These are phyloP conservation scores for Phalaenopsis hybrid DNA, from an alignment of 116 monocot species.

Conservation along the genomic window DNA sequence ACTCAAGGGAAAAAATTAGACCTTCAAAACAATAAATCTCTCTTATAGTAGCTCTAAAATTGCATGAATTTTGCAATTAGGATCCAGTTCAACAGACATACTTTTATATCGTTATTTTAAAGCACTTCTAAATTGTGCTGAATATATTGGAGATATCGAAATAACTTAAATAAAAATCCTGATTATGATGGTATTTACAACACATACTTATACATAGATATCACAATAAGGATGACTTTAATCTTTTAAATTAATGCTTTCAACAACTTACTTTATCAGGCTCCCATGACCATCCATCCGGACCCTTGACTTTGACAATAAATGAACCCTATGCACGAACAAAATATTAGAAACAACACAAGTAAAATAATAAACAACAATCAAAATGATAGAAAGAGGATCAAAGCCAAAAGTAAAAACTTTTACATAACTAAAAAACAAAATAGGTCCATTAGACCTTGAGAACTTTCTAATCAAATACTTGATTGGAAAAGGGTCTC, in stretches of 20 bases:
- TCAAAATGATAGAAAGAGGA: not conserved
- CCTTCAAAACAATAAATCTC: no score
- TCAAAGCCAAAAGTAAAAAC: not conserved
- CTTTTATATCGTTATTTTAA: not conserved
- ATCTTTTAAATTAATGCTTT: not conserved
- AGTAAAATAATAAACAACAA: not conserved
- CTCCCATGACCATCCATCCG: constrained; percentile 90
- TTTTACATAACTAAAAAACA: not conserved
- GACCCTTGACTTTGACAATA: constrained; percentile 77
- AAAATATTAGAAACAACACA: not conserved
- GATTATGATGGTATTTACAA: not conserved
- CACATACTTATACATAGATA: not conserved
- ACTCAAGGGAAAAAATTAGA: no score
- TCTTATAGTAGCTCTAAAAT: no score
- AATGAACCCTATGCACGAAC: constrained; percentile 71
- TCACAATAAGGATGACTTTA: not conserved
- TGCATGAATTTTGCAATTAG: no score
- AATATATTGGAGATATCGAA: not conserved
- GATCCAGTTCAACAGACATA: not conserved
- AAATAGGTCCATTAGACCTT: not conserved
- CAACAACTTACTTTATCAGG: constrained; percentile 62
- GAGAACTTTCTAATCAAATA: not conserved
- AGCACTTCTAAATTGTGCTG: not conserved
- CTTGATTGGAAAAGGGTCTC: not conserved
- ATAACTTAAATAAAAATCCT: not conserved